Percentiles rank a stretch among this genome's conserved stretches.
phyloP scores from a whole-genome alignment of 805 yeast genomes.

The Limtongia smithiae region DNA sequence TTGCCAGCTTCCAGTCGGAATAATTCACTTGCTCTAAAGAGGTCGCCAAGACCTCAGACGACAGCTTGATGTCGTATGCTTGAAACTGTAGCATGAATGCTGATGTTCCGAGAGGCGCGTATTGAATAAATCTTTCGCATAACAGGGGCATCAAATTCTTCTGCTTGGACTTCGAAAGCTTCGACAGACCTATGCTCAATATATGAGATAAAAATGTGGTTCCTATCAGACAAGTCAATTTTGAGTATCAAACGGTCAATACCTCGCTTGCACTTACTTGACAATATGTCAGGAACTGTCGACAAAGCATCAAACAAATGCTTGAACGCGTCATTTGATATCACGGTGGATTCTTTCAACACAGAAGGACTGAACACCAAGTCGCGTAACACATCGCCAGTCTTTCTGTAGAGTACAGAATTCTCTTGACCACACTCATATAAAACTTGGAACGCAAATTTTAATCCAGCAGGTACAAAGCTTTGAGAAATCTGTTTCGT shows the following conservation, averaged over 20 bases:
- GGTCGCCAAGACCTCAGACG: constrained; percentile 11
- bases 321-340: constrained; percentile 6
- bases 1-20: constrained; percentile 17
- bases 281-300: constrained; percentile 5
- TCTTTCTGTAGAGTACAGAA: constrained; percentile 32
- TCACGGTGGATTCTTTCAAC: constrained; percentile 4
- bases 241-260: background rate
- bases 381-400: constrained; percentile 35
- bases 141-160: constrained; percentile 13
- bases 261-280: background rate
- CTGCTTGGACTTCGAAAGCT: constrained; percentile 19
- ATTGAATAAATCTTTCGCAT: constrained; percentile 8
- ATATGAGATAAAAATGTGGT: constrained; percentile 10
- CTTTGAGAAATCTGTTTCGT: constrained; percentile 9
- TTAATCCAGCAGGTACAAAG: constrained; percentile 3
- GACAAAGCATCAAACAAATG: constrained; percentile 8
- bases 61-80: constrained; percentile 3
- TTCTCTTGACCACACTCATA: constrained; percentile 16
- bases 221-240: background rate
- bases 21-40: constrained; percentile 1
- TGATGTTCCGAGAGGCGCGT: constrained; percentile 6
- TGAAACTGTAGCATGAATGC: constrained; percentile 5
- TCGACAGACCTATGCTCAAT: constrained; percentile 17
- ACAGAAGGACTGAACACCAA: constrained; percentile 24
- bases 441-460: constrained; percentile 3